A percentile compares a stretch with the other conserved stretches of the same genome.
Conservation (phyloP, 306 rosid genomes). For the Vigna nakashimae region DNA sequence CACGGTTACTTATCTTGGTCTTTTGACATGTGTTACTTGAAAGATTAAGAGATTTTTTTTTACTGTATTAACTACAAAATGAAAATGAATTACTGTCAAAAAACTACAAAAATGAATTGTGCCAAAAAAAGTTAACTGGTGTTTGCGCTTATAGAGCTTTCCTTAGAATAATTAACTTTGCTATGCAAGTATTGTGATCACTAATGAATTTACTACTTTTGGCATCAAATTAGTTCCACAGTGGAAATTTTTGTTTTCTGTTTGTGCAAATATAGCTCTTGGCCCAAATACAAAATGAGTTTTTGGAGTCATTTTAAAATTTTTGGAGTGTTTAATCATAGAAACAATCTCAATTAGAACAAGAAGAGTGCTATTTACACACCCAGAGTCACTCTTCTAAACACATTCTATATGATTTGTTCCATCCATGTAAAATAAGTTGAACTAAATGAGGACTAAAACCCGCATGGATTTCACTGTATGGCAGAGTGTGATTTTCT, state of each 20-base stretch:
- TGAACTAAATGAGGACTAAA: neutral
- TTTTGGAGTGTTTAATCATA: neutral
- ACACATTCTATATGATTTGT: neutral
- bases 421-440: neutral
- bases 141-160: constrained; percentile 4
- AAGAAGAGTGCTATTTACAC: neutral
- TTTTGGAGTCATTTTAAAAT: constrained; percentile 7
- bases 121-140: neutral
- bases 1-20: neutral
- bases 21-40: neutral
- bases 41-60: neutral
- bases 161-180: too few relatives aligned
- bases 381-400: neutral
- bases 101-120: neutral
- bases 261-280: neutral
- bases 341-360: constrained; percentile 18
- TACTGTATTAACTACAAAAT: neutral
- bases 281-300: neutral
- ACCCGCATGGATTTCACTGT: neutral
- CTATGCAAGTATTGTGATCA: neutral
- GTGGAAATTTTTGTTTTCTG: neutral
- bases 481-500: neutral
- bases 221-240: neutral
- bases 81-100: neutral
- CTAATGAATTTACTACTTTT: constrained; percentile 4